These are phyloP conservation scores for Coniferiporia weirii DNA, from an alignment of 1,284 basidiomycete genomes.

Conservation along the genomic window DNA sequence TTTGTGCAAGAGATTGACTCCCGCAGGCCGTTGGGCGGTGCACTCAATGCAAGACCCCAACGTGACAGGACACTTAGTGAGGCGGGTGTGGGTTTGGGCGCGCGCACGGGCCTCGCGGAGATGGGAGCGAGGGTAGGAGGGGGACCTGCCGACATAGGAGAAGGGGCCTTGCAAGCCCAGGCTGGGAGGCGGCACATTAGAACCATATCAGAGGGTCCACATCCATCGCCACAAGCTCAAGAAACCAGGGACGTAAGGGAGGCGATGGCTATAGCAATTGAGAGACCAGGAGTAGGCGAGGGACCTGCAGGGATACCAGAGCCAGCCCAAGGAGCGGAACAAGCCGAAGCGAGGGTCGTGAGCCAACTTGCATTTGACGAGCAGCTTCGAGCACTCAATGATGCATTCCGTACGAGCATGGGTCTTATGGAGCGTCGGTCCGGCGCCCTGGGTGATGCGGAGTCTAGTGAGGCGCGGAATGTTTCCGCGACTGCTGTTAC, in stretches of 20 bases:
- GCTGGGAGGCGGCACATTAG: not conserved
- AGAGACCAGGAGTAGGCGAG: constrained; percentile 33
- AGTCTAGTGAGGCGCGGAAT: not conserved
- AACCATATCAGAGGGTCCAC: constrained; percentile 13
- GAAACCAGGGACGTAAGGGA: not conserved
- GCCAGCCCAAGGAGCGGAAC: not conserved
- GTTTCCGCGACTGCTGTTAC: not conserved
- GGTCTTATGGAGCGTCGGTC: constrained; percentile 19
- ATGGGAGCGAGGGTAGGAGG: not conserved
- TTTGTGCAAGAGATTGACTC: constrained; percentile 72
- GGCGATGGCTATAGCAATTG: not conserved
- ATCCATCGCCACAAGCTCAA: not conserved
- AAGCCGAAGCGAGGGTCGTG: not conserved
- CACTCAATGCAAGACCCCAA: constrained; percentile 5
- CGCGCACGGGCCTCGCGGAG: not conserved
- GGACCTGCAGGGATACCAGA: not conserved
- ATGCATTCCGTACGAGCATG: constrained; percentile 54
- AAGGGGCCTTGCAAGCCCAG: not conserved
- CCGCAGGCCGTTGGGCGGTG: constrained; percentile 50
- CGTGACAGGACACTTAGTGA: constrained; percentile 17
- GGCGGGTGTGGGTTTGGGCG: constrained; percentile 1
- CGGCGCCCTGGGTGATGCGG: not conserved
- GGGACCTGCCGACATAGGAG: not conserved
- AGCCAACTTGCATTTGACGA: constrained; percentile 52
- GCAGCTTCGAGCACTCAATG: constrained; percentile 57